A percentile compares a stretch with the other conserved stretches of the same genome.
These are phyloP conservation scores for Candolleomyces aberdarensis DNA, from an alignment of 768 basidiomycete genomes.

Conservation along the genomic window DNA sequence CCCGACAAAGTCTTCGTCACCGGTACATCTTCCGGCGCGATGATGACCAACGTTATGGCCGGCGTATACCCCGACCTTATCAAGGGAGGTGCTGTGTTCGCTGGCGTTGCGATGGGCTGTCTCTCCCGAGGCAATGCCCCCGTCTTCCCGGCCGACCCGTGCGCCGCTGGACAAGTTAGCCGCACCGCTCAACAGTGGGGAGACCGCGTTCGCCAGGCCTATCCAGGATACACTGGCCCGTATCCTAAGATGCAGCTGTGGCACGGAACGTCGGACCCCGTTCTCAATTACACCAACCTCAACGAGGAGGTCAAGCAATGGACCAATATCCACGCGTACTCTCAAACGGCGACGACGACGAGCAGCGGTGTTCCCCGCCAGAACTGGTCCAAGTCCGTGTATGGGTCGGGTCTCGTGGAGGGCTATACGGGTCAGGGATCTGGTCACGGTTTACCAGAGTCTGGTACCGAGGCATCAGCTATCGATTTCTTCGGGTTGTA, in stretches of 20 bases:
- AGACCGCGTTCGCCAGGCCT: constrained; percentile 41
- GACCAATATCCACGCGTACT: constrained; percentile 9
- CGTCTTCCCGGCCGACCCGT: constrained; percentile 42
- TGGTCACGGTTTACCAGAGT: constrained; percentile 13
- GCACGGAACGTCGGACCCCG: constrained; percentile 40
- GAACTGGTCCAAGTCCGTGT: constrained; percentile 10
- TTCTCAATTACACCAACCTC: constrained; percentile 7
- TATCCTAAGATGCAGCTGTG: constrained; percentile 53
- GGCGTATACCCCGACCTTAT: constrained; percentile 56
- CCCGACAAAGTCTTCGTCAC: constrained; percentile 46
- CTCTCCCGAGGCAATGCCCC: constrained; percentile 36
- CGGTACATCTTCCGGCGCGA: constrained; percentile 51
- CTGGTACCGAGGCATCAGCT: neutral
- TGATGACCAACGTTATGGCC: constrained; percentile 59
- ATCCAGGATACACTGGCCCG: constrained; percentile 50
- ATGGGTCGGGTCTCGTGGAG: constrained; percentile 11
- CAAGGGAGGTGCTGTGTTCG: constrained; percentile 44
- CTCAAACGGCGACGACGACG: constrained; percentile 4
- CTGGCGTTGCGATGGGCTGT: constrained; percentile 54
- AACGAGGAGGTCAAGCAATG: constrained; percentile 15
- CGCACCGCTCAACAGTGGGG: constrained; percentile 50
- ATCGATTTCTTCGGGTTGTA: constrained; percentile 3
- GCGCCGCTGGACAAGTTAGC: constrained; percentile 42
- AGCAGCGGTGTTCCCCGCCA: constrained; percentile 1
- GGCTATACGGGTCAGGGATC: constrained; percentile 9